phyloP scores from a whole-genome alignment of 176 grass and related monocot genomes.

The Oryza officinalis region DNA sequence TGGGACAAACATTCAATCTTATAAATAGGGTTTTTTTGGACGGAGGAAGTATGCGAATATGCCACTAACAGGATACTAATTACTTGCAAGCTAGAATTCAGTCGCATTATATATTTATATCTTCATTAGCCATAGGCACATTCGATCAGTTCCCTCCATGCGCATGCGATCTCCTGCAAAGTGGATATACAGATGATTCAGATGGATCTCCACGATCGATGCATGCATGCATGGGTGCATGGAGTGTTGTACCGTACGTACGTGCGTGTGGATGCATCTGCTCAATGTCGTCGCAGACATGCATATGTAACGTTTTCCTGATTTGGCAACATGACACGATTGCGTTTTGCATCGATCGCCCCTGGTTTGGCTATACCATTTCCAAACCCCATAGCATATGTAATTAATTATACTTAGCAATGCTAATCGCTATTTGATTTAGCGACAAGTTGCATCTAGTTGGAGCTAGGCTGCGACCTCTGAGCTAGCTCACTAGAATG shows the following conservation, averaged over 20 bases:
- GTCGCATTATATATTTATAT: neutral
- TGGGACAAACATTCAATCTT: too few species aligned
- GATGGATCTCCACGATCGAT: neutral
- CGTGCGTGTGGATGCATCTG: neutral
- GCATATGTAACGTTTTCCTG: neutral
- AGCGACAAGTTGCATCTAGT: neutral
- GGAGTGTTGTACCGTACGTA: neutral
- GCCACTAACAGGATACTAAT: neutral
- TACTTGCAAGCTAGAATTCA: neutral
- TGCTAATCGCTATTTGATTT: neutral
- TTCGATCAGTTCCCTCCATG: neutral
- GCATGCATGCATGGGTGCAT: neutral
- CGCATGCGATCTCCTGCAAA: neutral
- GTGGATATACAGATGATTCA: neutral
- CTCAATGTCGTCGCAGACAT: neutral
- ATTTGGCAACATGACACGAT: constrained; percentile 24
- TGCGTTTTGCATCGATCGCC: neutral
- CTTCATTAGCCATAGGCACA: neutral
- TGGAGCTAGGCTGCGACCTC: neutral
- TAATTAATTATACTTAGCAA: neutral
- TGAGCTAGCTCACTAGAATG: neutral
- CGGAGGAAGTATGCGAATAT: too few species aligned
- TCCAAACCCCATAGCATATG: neutral
- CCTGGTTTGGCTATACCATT: neutral
- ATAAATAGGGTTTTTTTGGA: too few species aligned